Base-by-base conservation (phyloP, 78 protist genomes). In the Polysphondylium violaceum region DNA sequence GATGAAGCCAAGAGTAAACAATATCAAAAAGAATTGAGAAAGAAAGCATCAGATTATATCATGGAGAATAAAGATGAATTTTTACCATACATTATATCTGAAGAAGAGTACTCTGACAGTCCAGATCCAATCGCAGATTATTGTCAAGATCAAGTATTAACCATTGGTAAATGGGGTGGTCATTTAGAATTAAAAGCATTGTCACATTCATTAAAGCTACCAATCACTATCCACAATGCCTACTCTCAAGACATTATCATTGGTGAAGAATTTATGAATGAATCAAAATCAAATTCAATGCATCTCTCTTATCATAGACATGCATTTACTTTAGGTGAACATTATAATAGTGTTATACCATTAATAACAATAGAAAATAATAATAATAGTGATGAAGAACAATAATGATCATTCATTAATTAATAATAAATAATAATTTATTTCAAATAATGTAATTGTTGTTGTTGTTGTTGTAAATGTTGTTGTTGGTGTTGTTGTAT, bases 91-190 rank as follows among this genome's bases (percentile, higher is more conserved):
- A 67, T 88, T 31, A 23, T 76, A 64, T 41, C 79, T 11, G 94
- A 88, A 2, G 94, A 78, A 0, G 94, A 88, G 4, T 69, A 44
- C 53, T 9, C 43, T 0, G 71, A 55, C 0, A 14, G 50, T 6
- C 78, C 67, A 23, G 64, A 74, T 19, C 94, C 86, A 43, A 38
- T 88, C 21, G 25, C 11, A 44, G 87, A 88, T 1, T 88, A 78
- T 53, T 88, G 94, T 76, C 74, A 88, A 40, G 38, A 36, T 8
- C 61, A 81, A 41, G 94, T 78, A 40, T 19, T 78, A 17, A 75
- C 43, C 0, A 43, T 41, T 63, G 86, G 94, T 61, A 59, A 69
- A 67, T 88, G 94, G 94, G 94, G 94, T 63, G 94, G 94, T 36
- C 94, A 88, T 44, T 25, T 88, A 2, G 94, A 88, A 67, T 44